phyloP scores from a whole-genome alignment of 768 basidiomycete genomes.

The Tulasnella sp. region DNA sequence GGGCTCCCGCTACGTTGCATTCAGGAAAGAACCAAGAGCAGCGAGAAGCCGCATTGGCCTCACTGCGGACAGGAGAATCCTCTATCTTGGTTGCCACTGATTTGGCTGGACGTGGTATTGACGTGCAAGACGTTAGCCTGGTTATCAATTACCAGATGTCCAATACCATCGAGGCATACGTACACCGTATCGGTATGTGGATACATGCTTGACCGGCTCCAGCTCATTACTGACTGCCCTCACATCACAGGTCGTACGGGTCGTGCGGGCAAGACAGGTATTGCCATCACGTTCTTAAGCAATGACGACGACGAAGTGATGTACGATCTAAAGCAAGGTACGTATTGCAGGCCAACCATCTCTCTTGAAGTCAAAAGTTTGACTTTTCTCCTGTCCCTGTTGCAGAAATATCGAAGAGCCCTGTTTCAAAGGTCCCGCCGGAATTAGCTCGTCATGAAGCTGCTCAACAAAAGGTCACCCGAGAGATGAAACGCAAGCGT shows the following conservation, averaged over 20 bases:
- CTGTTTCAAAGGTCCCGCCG: conserved; percentile 77
- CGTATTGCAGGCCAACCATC: conserved; percentile 24
- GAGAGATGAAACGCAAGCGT: conserved; percentile 92
- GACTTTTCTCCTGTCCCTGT: background rate
- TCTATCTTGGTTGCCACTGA: conserved; percentile 95
- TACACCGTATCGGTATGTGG: conserved; percentile 86
- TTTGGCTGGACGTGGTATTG: conserved; percentile 96
- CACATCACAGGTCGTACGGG: conserved; percentile 73
- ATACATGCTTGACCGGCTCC: background rate
- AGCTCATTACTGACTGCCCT: background rate
- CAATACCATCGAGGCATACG: conserved; percentile 90
- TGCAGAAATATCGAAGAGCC: conserved; percentile 87
- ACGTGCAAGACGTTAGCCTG: conserved; percentile 91
- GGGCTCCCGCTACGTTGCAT: conserved; percentile 85
- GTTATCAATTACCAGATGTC: conserved; percentile 99
- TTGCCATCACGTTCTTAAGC: conserved; percentile 89
- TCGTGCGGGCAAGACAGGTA: conserved; percentile 91
- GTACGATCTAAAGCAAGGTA: conserved; percentile 95
- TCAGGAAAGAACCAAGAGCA: conserved; percentile 98
- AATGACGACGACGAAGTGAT: conserved; percentile 97
- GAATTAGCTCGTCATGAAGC: conserved; percentile 89
- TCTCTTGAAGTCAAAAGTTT: background rate
- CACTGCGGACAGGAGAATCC: conserved; percentile 75
- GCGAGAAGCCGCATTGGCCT: conserved; percentile 83
- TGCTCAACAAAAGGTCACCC: conserved; percentile 81